phyloP scores from a whole-genome alignment of 306 rosid species.

The Purshia tridentata region DNA sequence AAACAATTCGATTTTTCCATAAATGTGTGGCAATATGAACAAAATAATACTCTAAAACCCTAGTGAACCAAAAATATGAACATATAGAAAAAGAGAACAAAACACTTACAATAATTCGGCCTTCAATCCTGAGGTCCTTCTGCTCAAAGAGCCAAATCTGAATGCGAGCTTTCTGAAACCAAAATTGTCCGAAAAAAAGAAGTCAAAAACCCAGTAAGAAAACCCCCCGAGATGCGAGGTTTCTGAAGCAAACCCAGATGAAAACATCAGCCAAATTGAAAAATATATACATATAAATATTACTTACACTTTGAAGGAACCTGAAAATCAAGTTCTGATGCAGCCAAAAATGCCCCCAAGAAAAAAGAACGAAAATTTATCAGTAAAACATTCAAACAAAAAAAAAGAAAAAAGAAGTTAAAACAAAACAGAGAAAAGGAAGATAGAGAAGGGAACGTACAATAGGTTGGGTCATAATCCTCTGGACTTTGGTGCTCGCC shows the following conservation, averaged over 20 bases:
- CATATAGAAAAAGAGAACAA: not conserved
- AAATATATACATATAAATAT: not conserved
- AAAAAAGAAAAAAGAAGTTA: not conserved
- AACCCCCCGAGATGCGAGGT: not conserved
- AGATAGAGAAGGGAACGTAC: constrained; percentile 32
- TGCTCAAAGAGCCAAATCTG: constrained; percentile 92
- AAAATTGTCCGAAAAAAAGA: not conserved
- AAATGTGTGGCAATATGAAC: not conserved
- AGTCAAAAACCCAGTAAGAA: not conserved
- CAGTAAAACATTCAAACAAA: constrained; percentile 13
- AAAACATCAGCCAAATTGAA: not conserved
- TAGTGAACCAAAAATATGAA: not conserved
- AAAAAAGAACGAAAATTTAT: constrained; percentile 6
- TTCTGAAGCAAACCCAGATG: constrained; percentile 1
- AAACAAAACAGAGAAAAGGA: not conserved
- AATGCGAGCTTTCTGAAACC: constrained; percentile 72
- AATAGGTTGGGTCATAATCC: constrained; percentile 95
- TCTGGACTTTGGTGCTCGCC: constrained; percentile 96
- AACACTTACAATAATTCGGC: constrained; percentile 77
- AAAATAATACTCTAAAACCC: not conserved
- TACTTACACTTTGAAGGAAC: constrained; percentile 81
- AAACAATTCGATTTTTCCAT: not conserved
- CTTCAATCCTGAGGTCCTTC: constrained; percentile 78
- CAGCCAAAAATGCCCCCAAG: not conserved
- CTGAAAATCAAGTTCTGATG: constrained; percentile 85